A percentile compares a stretch with the other conserved stretches of the same genome.
Evolutionary conservation across 2,329 filamentous ascomycete genomes (phyloP).

Genomic region (Cytospora mali): DNA sequence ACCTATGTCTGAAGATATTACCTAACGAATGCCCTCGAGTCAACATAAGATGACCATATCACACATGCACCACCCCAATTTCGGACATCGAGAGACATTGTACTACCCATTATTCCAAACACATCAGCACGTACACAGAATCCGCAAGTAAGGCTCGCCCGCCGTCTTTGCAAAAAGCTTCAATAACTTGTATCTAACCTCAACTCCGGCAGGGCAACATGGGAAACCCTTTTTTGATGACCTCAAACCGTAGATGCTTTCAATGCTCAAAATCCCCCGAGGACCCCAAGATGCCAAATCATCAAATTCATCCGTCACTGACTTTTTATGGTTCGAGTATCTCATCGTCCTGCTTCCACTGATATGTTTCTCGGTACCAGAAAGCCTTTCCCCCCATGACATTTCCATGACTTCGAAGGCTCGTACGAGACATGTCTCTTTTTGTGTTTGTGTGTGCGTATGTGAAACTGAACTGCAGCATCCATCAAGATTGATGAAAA

Average conservation of each 20-base stretch:
- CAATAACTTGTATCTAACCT: constrained; percentile 19
- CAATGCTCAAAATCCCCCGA: constrained; percentile 20
- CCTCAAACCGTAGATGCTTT: constrained; percentile 14
- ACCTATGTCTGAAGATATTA: no score
- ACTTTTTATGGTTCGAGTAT: constrained; percentile 1
- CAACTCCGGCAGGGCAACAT: constrained; percentile 23
- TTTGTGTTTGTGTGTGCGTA: neutral
- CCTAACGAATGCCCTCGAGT: no score
- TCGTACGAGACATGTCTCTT: constrained; percentile 5
- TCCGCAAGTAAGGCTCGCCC: no score
- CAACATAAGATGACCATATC: no score
- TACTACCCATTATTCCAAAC: neutral
- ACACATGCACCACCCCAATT: neutral
- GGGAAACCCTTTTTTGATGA: constrained; percentile 16
- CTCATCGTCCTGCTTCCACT: neutral
- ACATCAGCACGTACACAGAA: no score
- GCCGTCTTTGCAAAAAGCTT: neutral
- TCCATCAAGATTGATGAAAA: constrained; percentile 7
- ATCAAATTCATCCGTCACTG: constrained; percentile 22
- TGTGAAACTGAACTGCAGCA: neutral
- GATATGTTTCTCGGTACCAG: constrained; percentile 11
- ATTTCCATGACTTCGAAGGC: constrained; percentile 3
- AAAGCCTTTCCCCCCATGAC: neutral
- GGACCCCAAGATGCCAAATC: constrained; percentile 7
- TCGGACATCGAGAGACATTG: neutral